Evolutionary conservation across 352 stramenopile species (phyloP).

Genomic region (Halophytophthora polymorphica): DNA sequence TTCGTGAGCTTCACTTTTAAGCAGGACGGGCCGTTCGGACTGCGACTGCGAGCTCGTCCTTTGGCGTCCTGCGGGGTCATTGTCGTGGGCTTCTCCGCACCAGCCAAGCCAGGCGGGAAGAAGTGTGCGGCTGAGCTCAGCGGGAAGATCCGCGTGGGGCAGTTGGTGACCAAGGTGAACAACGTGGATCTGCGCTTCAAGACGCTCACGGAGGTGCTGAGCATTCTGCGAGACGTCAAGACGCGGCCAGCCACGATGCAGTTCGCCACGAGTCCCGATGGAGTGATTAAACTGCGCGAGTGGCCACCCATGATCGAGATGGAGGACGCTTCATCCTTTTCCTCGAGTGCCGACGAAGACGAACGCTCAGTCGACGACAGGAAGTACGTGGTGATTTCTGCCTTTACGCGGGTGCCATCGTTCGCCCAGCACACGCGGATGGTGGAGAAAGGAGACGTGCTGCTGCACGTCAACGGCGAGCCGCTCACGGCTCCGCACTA

Average conservation of each 20-base stretch:
- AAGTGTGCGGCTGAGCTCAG: conserved; percentile 62
- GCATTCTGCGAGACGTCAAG: conserved; percentile 53
- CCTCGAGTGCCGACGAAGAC: conserved; percentile 42
- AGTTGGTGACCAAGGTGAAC: conserved; percentile 65
- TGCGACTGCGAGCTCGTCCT: conserved; percentile 73
- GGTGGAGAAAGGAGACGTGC: conserved; percentile 61
- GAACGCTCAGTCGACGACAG: conserved; percentile 35
- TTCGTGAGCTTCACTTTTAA: conserved; percentile 66
- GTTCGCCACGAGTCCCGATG: conserved; percentile 73
- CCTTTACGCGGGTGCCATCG: conserved; percentile 67
- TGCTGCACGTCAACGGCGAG: conserved; percentile 59
- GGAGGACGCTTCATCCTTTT: conserved; percentile 41
- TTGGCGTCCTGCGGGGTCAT: conserved; percentile 67
- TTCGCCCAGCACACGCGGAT: conserved; percentile 65
- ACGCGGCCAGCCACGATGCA: conserved; percentile 63
- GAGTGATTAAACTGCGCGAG: conserved; percentile 69
- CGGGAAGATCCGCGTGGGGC: conserved; percentile 67
- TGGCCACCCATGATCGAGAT: conserved; percentile 85
- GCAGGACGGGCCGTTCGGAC: conserved; percentile 66
- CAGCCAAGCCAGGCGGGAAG: conserved; percentile 33
- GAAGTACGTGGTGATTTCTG: conserved; percentile 67
- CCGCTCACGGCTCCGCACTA: conserved; percentile 48
- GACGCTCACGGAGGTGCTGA: conserved; percentile 55
- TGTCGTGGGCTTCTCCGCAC: conserved; percentile 62
- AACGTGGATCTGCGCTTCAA: conserved; percentile 69